Percentiles rank a stretch among this genome's conserved stretches.
These are phyloP conservation scores for Fusarium sp. DNA, from an alignment of 2,329 filamentous ascomycete genomes.

Conservation along the genomic window DNA sequence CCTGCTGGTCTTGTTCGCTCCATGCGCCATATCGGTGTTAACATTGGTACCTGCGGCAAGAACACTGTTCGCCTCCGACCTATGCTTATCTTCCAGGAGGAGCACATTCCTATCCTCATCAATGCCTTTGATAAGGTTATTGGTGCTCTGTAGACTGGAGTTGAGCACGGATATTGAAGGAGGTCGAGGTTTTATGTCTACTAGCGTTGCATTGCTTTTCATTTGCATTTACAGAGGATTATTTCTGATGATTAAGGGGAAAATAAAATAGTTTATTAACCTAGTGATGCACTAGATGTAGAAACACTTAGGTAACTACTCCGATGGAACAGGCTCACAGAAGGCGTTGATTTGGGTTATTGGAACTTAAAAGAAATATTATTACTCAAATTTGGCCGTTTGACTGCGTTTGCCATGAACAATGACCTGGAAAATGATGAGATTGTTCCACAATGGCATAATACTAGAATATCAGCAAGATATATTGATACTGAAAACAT, in stretches of 20 bases:
- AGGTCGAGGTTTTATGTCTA: constrained; percentile 39
- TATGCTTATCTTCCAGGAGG: constrained; percentile 84
- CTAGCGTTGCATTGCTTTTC: constrained; percentile 45
- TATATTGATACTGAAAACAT: not conserved
- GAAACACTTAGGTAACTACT: constrained; percentile 41
- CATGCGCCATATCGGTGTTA: constrained; percentile 79
- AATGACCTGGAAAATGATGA: not conserved
- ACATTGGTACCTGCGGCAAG: constrained; percentile 81
- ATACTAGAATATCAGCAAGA: not conserved
- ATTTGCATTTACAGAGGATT: constrained; percentile 12
- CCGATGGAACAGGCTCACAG: constrained; percentile 40
- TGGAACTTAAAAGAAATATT: constrained; percentile 31
- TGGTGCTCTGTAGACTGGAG: constrained; percentile 42
- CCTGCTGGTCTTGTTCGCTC: constrained; percentile 76
- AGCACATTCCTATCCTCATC: constrained; percentile 63
- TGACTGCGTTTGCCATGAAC: not conserved
- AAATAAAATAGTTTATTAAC: constrained; percentile 22
- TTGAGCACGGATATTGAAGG: constrained; percentile 14
- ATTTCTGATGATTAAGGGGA: constrained; percentile 25
- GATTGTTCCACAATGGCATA: not conserved
- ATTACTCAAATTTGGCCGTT: constrained; percentile 1
- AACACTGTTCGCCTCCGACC: constrained; percentile 78
- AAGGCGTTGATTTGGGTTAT: constrained; percentile 41
- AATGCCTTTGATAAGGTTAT: constrained; percentile 49
- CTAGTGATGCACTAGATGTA: constrained; percentile 39